These are phyloP conservation scores for Solanum paucissectum DNA, from an alignment of 257 asterid species.

Conservation along the genomic window DNA sequence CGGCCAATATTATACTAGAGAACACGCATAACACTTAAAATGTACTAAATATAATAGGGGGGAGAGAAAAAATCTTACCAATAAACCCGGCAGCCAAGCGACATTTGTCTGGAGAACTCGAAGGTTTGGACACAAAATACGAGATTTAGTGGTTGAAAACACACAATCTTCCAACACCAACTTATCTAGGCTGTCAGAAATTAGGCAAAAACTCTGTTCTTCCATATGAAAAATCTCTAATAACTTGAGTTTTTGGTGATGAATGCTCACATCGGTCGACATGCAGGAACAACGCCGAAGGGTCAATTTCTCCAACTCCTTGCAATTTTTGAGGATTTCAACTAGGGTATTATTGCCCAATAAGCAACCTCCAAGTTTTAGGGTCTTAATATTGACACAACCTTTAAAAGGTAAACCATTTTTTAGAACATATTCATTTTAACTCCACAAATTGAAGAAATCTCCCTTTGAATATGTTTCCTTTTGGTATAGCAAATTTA, in stretches of 20 bases:
- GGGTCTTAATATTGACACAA: background rate
- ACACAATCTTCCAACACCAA: background rate
- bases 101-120: too few species aligned
- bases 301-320: too few species aligned
- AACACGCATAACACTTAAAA: too few species aligned
- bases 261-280: too few species aligned
- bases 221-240: background rate
- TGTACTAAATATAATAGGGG: too few species aligned
- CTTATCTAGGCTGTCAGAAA: background rate
- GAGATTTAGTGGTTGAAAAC: too few species aligned
- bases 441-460: background rate
- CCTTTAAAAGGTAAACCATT: background rate
- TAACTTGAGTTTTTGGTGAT: background rate
- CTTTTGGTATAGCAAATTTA: background rate
- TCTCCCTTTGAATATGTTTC: background rate
- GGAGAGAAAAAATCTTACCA: too few species aligned
- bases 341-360: background rate
- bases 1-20: too few species aligned
- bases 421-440: background rate
- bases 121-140: too few species aligned
- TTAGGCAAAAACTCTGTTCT: background rate
- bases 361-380: background rate
- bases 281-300: too few species aligned
- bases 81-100: too few species aligned
- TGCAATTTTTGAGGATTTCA: background rate